Evolutionary conservation across 2,329 filamentous ascomycete species (phyloP), one percentile per base, ranked within the genome.

Genomic region (Aspergillus pseudonomiae): DNA sequence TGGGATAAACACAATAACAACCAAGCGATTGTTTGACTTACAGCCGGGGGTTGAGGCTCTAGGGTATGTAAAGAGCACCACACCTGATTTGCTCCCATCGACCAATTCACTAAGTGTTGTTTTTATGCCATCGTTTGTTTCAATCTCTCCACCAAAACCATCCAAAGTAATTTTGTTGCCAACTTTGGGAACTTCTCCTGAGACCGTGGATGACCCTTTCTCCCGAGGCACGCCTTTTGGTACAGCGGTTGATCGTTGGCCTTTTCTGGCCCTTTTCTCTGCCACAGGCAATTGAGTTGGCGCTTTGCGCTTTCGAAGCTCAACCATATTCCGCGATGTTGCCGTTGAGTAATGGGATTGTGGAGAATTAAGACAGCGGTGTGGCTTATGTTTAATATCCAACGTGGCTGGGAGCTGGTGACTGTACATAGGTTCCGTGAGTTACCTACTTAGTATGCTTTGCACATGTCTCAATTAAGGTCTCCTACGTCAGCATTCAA

Each of bases 31-130:
- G 39, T 50, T 50, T 21, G n/a, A 78, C 92, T 87, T 88, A 97
- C 94, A 98, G 67, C 94, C 94, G 43, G 93, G 92, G 26, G 95
- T 99, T 32, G 91, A 95, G 14, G 95, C 95, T 81, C 91, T 96
- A 63, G 95, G 95, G 76, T 98, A 98, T 36, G 94, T 97, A 79
- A 99, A 97, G 34, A 98, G 82, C 39, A 97, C 92, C 50, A 98
- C 91, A 30, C 94, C 95, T 41, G 86, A 84, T 80, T 92, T 89
- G 85, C 93, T 96, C 74, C 91, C 86, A 58, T 93, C 90, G 56
- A 97, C 86, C 28, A 99, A 88, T 71, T 88, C 84, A 81, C 92
- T 90, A 63, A 99, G 82, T 1, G 88, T 93, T 6, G 91, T 93
- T 81, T 90, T 91, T 60, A 85, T 82, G 72, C 93, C 93, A 67